Base-by-base conservation (phyloP, 2,329 filamentous ascomycete genomes). In the Pezicula rhizophila region DNA sequence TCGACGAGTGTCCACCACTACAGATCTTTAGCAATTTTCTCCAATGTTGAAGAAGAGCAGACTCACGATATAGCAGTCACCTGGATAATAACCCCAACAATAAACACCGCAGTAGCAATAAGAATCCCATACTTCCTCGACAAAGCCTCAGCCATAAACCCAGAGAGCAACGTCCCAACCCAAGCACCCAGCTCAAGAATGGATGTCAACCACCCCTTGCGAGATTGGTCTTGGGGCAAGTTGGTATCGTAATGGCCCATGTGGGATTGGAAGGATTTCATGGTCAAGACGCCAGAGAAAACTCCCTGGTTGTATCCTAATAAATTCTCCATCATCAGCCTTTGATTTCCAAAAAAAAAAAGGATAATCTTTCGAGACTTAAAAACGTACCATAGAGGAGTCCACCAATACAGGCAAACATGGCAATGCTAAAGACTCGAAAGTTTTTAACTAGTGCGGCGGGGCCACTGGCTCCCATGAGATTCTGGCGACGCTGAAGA, bases 161-260 rank as follows among this genome's bases (percentile, higher is more conserved):
- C 83, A 2, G 80, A 85, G 37, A 85, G 72, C 3, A 91, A 66
- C 0, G 83, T 79, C 34, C 87, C 87, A n/a, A 88, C 62, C 85
- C 85, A 90, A 39, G 85, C 86, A 46, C 86, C 86, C 2, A 90
- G 76, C 62, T 89, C 85, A 23, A 90, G 78, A 54, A 89, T 88
- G 2, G 85, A 74, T 1, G 77, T 80, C 5, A 82, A 62, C 78
- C 77, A 81, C 14, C 78, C 78, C 58, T 80, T 80, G 54, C 76
- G 73, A 5, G 75, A 75, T 58, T 74, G 70, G 50, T 75, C 65
- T n/a, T 69, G 68, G 33, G 66, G 59, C 51, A 72, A 67, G 39
- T 72, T 56, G 2, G 70, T 70, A 51, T 72, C 71, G 53, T 79
- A 79, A 31, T 72, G 71, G 44, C 74, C 77, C 77, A 80, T 81